Conservation (phyloP, 192 early-diverging fungal genomes). For the Rhizophagus prolifer region DNA sequence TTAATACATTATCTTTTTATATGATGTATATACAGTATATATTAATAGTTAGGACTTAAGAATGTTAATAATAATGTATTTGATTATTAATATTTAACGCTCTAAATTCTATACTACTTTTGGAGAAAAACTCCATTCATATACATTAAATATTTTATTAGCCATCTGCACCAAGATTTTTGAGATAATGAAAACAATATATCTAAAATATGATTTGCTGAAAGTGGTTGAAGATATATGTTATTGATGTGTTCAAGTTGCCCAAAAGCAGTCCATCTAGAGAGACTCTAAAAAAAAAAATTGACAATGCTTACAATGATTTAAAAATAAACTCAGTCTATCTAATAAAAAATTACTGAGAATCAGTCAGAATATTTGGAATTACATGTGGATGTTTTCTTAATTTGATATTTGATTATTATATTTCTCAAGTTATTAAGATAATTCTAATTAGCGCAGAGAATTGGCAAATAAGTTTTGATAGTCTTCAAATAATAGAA, state of each 20-base stretch:
- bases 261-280: background rate
- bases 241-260: background rate
- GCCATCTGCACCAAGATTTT: background rate
- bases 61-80: background rate
- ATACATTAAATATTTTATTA: background rate
- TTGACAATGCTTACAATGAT: background rate
- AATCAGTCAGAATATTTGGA: background rate
- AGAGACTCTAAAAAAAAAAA: background rate
- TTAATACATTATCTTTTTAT: background rate
- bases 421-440: conserved; percentile 20
- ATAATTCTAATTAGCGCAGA: conserved; percentile 5
- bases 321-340: background rate
- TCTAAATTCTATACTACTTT: conserved; percentile 4
- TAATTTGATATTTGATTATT: background rate
- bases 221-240: background rate
- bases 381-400: background rate
- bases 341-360: background rate
- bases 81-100: background rate
- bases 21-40: background rate
- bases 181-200: background rate
- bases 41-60: no score
- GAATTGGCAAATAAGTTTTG: conserved; percentile 17
- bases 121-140: background rate
- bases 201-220: background rate
- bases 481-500: conserved; percentile 10